phyloP scores from a whole-genome alignment of 441 rosid species.

The Brassica hybrid region DNA sequence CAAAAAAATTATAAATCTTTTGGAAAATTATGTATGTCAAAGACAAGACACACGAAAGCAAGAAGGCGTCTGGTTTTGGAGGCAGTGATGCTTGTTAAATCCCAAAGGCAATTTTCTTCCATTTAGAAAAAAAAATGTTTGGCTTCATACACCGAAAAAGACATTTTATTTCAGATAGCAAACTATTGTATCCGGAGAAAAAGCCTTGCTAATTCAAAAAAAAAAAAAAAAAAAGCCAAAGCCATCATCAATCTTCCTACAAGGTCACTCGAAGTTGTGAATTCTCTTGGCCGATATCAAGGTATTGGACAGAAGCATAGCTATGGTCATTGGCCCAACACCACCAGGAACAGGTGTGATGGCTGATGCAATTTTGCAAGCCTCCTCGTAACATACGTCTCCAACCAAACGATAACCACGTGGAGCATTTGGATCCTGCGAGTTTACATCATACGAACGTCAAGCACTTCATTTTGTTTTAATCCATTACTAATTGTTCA shows the following conservation, averaged over 20 bases:
- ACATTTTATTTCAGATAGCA: background rate
- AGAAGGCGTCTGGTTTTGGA: background rate
- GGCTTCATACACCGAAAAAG: background rate
- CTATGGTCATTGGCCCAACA: conserved; percentile 11
- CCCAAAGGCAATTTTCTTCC: background rate
- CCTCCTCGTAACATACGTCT: too few relatives aligned
- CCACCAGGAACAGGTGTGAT: conserved; percentile 15
- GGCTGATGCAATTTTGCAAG: conserved; percentile 4
- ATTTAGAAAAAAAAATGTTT: background rate
- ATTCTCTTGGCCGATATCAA: conserved; percentile 3
- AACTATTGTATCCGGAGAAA: background rate
- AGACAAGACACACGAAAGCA: background rate
- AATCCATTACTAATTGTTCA: background rate
- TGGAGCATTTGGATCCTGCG: too few relatives aligned
- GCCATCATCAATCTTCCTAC: background rate
- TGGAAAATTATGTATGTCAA: background rate
- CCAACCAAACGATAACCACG: too few relatives aligned
- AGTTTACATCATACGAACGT: too few relatives aligned
- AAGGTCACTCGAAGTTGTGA: background rate
- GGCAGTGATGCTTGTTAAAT: background rate
- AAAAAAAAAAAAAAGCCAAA: too few relatives aligned
- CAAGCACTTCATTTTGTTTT: too few relatives aligned
- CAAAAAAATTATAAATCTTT: background rate
- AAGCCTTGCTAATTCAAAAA: background rate
- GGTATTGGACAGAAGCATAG: conserved; percentile 7